Base-by-base conservation (phyloP, 108 stramenopile genomes). In the Skeletonema potamos region DNA sequence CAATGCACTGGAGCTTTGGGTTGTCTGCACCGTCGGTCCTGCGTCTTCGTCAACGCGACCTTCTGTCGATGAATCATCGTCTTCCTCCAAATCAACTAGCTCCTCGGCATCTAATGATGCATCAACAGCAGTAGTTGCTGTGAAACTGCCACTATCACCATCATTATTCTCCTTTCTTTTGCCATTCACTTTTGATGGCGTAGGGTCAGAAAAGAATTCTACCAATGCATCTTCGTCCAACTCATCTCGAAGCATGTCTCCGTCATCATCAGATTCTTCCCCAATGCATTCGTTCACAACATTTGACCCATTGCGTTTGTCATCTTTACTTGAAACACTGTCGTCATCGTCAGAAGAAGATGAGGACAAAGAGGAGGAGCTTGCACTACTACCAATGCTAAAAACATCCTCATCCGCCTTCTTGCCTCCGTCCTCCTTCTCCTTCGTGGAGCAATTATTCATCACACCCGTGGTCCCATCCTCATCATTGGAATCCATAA, bases 1-100 rank as follows among this genome's bases (percentile, higher is more conserved):
- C 58, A n/a, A 4, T 34, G 27, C 54, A 9, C 48, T 7, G 2
- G 39, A 41, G 39, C 39, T 41, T 41, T 41, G 13, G 39, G 2
- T 15, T 3, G 29, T 32, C 34, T 26, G 29, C 27, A 30, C 10
- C 27, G 29, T 8, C 11, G 27, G 12, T 12, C 18, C 33, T 34
- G 33, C 61, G 4, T 43, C 60, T 66, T 24, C 22, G 54, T 30
- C 46, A 43, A 29, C 2, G 8, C 4, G 46, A n/a, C 7, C 24
- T 26, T 26, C 34, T 1, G 34, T 8, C 54, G 51, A 54, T 36
- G 54, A 46, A 39, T 51, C 34, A 27, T 64, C 55, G 18, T 57
- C 34, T 17, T 67, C 76, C 28, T 77, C 68, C 41, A 77, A 48
- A 29, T 70, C 76, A 43, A 29, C 68, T 26, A 70, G 37, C 28